These are phyloP conservation scores for Colletotrichum acutatum DNA, from an alignment of 2,329 filamentous ascomycete genomes.

Conservation along the genomic window DNA sequence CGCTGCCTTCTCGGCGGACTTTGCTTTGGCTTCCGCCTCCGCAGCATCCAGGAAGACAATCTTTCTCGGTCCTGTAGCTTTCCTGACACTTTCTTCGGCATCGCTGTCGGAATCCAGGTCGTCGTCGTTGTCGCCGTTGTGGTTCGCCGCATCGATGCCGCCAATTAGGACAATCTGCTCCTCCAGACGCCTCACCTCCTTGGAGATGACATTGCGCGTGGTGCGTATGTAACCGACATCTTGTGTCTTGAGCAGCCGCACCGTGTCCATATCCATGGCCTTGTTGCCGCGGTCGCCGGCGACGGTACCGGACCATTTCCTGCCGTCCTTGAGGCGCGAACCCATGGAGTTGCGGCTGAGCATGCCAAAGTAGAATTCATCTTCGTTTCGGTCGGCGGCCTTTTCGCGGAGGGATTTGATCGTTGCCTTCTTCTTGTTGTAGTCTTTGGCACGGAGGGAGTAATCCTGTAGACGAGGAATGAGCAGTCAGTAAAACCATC, in stretches of 20 bases:
- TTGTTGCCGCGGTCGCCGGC: slow-evolving; percentile 68
- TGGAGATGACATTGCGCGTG: slow-evolving; percentile 67
- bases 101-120: slow-evolving; percentile 38
- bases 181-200: slow-evolving; percentile 67
- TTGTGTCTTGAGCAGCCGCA: slow-evolving; percentile 75
- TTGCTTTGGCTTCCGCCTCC: slow-evolving; percentile 49
- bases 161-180: slow-evolving; percentile 62
- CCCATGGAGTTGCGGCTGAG: slow-evolving; percentile 69
- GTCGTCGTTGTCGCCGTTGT: slow-evolving; percentile 47
- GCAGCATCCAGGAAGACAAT: slow-evolving; percentile 62
- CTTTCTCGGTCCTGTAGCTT: slow-evolving; percentile 52
- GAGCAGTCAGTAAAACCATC: neutral
- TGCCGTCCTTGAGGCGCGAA: slow-evolving; percentile 59
- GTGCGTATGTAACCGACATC: slow-evolving; percentile 74
- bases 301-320: slow-evolving; percentile 65
- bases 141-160: slow-evolving; percentile 44
- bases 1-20: slow-evolving; percentile 46
- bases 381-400: slow-evolving; percentile 73
- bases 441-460: slow-evolving; percentile 72
- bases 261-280: slow-evolving; percentile 65
- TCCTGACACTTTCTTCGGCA: slow-evolving; percentile 47
- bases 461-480: slow-evolving; percentile 61
- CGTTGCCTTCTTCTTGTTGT: slow-evolving; percentile 72
- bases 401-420: slow-evolving; percentile 70
- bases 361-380: slow-evolving; percentile 81